These are phyloP conservation scores for Lanmaoa pseudosensibilis DNA, from an alignment of 768 basidiomycete genomes.

Conservation along the genomic window DNA sequence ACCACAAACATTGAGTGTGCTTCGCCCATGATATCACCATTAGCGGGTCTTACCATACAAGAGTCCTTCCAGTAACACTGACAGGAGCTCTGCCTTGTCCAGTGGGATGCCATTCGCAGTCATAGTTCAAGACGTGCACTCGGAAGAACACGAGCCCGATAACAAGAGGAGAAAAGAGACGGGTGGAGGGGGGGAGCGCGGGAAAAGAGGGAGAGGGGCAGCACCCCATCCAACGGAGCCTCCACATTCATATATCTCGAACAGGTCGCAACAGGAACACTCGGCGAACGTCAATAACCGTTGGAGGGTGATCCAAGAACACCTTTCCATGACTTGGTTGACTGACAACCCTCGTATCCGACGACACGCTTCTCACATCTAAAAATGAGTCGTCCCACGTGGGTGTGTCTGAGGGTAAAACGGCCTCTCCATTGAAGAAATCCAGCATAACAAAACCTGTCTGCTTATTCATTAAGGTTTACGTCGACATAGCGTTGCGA, in stretches of 20 bases:
- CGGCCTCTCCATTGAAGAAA: no score
- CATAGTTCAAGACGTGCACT: slow-evolving; percentile 5
- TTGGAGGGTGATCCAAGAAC: not conserved
- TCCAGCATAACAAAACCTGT: no score
- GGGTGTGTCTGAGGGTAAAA: no score
- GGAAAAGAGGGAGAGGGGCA: not conserved
- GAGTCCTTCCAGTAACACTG: slow-evolving; percentile 17
- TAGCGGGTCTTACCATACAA: slow-evolving; percentile 17
- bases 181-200: no score
- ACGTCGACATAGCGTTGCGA: no score
- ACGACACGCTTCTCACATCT: not conserved
- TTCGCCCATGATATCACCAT: not conserved
- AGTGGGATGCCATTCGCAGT: not conserved
- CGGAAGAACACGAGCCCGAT: not conserved
- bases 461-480: no score
- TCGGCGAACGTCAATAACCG: not conserved
- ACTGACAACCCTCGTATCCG: not conserved
- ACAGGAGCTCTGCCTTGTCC: slow-evolving; percentile 23
- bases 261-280: not conserved
- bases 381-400: no score
- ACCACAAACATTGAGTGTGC: not conserved
- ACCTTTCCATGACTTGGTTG: not conserved
- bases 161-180: not conserved
- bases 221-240: not conserved
- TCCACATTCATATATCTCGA: not conserved